phyloP scores from a whole-genome alignment of 148 eudicot species.

The Suaeda aralocaspica region DNA sequence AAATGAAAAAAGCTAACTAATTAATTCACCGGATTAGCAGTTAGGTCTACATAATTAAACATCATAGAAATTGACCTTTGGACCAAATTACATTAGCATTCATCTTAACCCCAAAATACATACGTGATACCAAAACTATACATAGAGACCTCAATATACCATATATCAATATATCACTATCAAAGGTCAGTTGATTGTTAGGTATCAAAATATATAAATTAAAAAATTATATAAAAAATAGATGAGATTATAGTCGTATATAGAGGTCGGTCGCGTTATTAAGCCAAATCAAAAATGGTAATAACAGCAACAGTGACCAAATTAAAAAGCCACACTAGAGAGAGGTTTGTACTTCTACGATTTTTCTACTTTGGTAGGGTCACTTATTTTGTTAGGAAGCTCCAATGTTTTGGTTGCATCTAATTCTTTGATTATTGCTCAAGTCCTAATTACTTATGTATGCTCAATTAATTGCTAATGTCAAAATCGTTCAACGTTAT shows the following conservation, averaged over 20 bases:
- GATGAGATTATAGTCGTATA: background rate
- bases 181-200: background rate
- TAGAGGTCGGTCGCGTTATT: background rate
- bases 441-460: background rate
- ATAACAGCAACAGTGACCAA: background rate
- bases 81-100: too few relatives aligned
- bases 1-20: too few relatives aligned
- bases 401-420: background rate
- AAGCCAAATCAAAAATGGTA: slow-evolving; percentile 4
- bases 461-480: too few relatives aligned
- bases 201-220: background rate
- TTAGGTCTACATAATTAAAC: too few relatives aligned
- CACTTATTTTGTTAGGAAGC: background rate
- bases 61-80: too few relatives aligned
- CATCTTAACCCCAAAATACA: too few relatives aligned
- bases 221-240: too few relatives aligned
- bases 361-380: slow-evolving; percentile 10
- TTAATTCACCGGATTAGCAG: too few relatives aligned
- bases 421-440: background rate
- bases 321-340: background rate
- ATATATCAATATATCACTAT: too few relatives aligned
- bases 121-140: too few relatives aligned
- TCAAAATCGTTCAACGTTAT: too few relatives aligned
- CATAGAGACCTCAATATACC: too few relatives aligned
- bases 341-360: slow-evolving; percentile 8